A percentile compares a stretch with the other conserved stretches of the same genome.
These are phyloP conservation scores for Ailanthus altissimus DNA, from an alignment of 345 rosid species.

Conservation along the genomic window DNA sequence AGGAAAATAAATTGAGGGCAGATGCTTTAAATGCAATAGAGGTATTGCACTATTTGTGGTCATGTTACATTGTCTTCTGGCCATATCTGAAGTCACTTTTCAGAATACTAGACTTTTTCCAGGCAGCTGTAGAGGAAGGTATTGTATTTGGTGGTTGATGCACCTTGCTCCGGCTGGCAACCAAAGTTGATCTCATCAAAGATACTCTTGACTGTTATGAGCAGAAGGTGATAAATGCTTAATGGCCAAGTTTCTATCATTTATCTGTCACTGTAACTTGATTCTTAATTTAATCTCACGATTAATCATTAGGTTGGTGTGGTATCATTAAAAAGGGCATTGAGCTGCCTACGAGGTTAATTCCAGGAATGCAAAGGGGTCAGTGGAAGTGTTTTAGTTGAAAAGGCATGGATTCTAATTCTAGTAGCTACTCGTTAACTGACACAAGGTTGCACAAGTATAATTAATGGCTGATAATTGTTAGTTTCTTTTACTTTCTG, in stretches of 20 bases:
- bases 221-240: constrained; percentile 23
- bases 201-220: constrained; percentile 30
- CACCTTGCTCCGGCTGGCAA: too few species aligned
- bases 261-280: not conserved
- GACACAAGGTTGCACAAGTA: too few species aligned
- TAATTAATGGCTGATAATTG: not conserved
- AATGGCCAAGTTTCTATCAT: not conserved
- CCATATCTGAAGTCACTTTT: not conserved
- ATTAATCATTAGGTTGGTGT: not conserved
- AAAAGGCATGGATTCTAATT: constrained; percentile 26
- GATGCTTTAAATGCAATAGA: constrained; percentile 33
- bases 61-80: not conserved
- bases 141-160: not conserved
- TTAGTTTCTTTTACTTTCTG: too few species aligned
- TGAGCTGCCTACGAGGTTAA: not conserved
- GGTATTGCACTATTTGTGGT: constrained; percentile 19
- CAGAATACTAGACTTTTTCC: not conserved
- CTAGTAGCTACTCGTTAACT: not conserved
- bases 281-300: not conserved
- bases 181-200: constrained; percentile 9
- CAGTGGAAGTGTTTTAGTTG: constrained; percentile 37
- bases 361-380: constrained; percentile 40
- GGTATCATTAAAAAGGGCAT: not conserved
- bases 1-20: constrained; percentile 41
- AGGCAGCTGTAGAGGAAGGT: constrained; percentile 15